phyloP scores from a whole-genome alignment of 495 filamentous ascomycete genomes.

The Clohesyomyces aquaticus region DNA sequence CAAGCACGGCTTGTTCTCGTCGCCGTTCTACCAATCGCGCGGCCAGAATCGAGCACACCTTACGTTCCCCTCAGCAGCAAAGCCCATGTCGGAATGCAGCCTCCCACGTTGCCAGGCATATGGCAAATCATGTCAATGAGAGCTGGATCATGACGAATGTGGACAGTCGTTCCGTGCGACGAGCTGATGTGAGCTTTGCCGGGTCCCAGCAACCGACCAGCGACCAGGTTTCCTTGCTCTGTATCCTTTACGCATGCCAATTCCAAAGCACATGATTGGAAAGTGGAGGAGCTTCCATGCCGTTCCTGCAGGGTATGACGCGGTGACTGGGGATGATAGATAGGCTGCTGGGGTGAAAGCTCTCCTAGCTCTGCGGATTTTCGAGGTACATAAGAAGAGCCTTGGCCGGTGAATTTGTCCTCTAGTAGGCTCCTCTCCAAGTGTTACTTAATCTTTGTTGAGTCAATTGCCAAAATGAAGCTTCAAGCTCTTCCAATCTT shows the following conservation, averaged over 20 bases:
- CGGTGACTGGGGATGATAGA: background rate
- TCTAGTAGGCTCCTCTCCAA: background rate
- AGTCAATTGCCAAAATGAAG: constrained; percentile 19
- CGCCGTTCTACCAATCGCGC: constrained; percentile 12
- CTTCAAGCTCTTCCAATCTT: constrained; percentile 1
- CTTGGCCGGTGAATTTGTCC: background rate
- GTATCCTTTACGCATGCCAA: constrained; percentile 9
- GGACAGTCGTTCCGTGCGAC: background rate
- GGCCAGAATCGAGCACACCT: constrained; percentile 10
- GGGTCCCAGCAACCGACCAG: background rate
- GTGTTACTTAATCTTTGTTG: background rate
- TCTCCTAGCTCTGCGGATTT: background rate
- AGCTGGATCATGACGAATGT: constrained; percentile 14
- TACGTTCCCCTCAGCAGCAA: background rate
- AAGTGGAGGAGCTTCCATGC: background rate
- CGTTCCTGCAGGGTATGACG: constrained; percentile 31
- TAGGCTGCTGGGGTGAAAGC: background rate
- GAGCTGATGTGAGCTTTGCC: background rate
- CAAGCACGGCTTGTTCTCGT: background rate
- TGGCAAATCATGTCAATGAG: constrained; percentile 8
- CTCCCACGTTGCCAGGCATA: constrained; percentile 7
- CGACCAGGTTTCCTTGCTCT: constrained; percentile 1
- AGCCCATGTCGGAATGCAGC: background rate
- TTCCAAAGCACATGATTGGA: constrained; percentile 13
- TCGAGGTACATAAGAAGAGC: constrained; percentile 18